Evolutionary conservation across 495 filamentous ascomycete genomes (phyloP).

Genomic region (Xanthoparmelia taractica): DNA sequence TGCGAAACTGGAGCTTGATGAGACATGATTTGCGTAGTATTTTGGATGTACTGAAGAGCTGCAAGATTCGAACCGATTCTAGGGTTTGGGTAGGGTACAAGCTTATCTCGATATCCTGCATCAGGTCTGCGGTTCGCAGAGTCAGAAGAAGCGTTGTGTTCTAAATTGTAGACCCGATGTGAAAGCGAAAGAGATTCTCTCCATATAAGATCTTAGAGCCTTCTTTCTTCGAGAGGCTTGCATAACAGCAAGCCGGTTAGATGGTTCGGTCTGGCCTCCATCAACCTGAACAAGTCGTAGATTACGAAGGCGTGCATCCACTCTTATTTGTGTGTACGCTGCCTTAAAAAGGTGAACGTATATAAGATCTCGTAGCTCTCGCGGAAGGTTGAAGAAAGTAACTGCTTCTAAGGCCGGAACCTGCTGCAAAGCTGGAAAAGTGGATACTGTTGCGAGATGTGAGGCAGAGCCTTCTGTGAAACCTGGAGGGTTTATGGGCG

Average conservation of each 20-base stretch:
- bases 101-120: constrained; percentile 1
- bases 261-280: too few relatives aligned
- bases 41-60: not conserved
- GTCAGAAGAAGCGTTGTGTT: not conserved
- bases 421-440: not conserved
- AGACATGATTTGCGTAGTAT: not conserved
- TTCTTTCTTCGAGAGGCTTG: not conserved
- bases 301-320: not conserved
- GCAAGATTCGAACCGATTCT: not conserved
- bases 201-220: not conserved
- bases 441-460: too few relatives aligned
- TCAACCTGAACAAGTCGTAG: not conserved
- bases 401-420: not conserved
- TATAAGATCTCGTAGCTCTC: not conserved
- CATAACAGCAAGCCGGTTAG: not conserved
- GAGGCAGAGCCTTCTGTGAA: not conserved
- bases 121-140: not conserved
- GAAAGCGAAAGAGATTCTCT: not conserved
- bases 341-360: not conserved
- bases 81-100: not conserved
- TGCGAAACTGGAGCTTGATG: not conserved
- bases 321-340: not conserved
- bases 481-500: not conserved
- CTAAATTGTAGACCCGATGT: not conserved
- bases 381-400: not conserved